phyloP scores from a whole-genome alignment of 306 rosid genomes.

The Citrullus colocynthis region DNA sequence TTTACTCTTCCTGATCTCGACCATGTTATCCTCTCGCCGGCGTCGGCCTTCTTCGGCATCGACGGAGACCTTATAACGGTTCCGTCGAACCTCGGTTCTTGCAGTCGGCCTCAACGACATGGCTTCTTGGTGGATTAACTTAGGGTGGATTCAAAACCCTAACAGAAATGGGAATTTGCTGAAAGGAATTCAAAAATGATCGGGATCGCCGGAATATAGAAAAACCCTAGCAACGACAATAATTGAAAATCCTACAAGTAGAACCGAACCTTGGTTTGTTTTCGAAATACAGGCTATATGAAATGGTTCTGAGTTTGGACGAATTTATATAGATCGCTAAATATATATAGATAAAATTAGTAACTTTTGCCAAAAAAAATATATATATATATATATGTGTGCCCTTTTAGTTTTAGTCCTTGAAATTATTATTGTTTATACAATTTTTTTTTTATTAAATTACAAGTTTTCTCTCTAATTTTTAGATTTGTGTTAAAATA shows the following conservation, averaged over 20 bases:
- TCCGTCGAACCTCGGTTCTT: conserved; percentile 65
- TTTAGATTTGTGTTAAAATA: no score
- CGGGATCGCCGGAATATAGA: background rate
- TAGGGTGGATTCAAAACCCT: background rate
- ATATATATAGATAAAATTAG: background rate
- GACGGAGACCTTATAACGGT: conserved; percentile 73
- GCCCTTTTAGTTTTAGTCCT: no score
- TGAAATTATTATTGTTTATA: no score
- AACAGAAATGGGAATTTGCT: background rate
- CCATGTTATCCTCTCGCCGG: conserved; percentile 63
- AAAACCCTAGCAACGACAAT: conserved; percentile 16
- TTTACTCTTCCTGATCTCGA: conserved; percentile 70
- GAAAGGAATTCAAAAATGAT: background rate
- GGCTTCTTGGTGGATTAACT: background rate
- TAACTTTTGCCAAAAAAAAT: background rate
- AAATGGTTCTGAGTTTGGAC: background rate
- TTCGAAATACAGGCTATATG: background rate
- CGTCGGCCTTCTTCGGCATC: conserved; percentile 73
- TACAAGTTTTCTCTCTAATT: no score
- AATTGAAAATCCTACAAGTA: background rate
- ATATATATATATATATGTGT: no score
- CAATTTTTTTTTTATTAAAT: no score
- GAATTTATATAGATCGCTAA: background rate
- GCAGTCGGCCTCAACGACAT: conserved; percentile 67
- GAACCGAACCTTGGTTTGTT: background rate